Percentiles rank a stretch among this genome's conserved stretches.
Conservation (phyloP, 768 basidiomycete genomes). For the Auricularia sp. region DNA sequence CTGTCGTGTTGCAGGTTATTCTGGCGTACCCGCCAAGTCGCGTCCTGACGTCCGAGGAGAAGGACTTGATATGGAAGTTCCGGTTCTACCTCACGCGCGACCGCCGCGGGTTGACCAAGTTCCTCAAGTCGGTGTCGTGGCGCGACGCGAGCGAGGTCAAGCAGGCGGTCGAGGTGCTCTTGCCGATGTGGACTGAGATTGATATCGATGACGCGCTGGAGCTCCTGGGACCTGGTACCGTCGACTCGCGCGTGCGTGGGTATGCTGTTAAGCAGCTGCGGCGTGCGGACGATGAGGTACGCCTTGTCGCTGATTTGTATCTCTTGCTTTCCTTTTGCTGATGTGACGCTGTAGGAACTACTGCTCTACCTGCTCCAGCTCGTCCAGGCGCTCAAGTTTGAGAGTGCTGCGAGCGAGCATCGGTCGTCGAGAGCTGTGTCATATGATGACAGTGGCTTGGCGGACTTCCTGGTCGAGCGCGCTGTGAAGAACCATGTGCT, state of each 20-base stretch:
- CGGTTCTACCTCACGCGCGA: constrained; percentile 92
- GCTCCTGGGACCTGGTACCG: constrained; percentile 78
- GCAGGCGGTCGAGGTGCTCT: constrained; percentile 90
- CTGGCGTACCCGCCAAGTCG: constrained; percentile 87
- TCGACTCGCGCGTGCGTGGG: constrained; percentile 85
- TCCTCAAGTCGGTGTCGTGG: constrained; percentile 97
- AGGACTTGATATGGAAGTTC: constrained; percentile 97
- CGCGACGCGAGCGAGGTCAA: constrained; percentile 92
- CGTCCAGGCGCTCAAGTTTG: constrained; percentile 96
- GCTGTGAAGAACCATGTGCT: constrained; percentile 76
- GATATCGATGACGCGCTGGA: constrained; percentile 96
- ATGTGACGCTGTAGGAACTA: constrained; percentile 39
- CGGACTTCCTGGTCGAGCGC: constrained; percentile 82
- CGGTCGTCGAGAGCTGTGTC: constrained; percentile 60
- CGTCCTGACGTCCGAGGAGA: constrained; percentile 79
- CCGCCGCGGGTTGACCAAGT: constrained; percentile 92
- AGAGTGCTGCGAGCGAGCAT: constrained; percentile 62
- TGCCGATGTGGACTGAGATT: constrained; percentile 95
- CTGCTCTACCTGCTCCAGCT: constrained; percentile 88
- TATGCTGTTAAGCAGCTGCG: constrained; percentile 90
- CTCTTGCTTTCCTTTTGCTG: no score
- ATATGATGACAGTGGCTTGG: constrained; percentile 85
- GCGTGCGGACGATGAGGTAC: constrained; percentile 83
- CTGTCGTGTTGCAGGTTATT: constrained; percentile 51
- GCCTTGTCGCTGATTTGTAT: no score